A percentile compares a stretch with the other conserved stretches of the same genome.
These are phyloP conservation scores for Echria macrotheca DNA, from an alignment of 495 filamentous ascomycete genomes.

Conservation along the genomic window DNA sequence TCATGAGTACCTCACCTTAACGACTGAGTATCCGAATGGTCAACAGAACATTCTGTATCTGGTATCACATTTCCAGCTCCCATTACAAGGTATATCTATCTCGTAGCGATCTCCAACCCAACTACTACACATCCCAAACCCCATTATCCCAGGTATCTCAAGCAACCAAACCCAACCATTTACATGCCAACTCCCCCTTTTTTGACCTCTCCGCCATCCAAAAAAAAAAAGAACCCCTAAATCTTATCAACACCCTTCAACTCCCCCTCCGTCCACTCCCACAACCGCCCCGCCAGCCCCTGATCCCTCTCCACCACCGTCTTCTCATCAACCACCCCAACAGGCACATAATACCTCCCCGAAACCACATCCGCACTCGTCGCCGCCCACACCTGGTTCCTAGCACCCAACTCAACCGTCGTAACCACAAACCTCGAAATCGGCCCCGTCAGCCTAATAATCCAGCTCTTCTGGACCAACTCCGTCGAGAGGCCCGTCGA, in stretches of 20 bases:
- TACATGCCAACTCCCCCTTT: background rate
- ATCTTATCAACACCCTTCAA: background rate
- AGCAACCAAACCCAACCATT: no score
- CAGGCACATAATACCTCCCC: background rate
- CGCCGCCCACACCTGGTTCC: background rate
- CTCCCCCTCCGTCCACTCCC: background rate
- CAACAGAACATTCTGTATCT: no score
- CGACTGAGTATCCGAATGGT: no score
- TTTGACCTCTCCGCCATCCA: background rate
- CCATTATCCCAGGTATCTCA: no score
- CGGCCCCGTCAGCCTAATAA: background rate
- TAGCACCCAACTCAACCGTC: background rate
- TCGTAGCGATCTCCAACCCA: no score
- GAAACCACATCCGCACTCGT: background rate
- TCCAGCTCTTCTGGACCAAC: background rate
- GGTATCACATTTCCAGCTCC: no score
- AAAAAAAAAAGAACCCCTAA: background rate
- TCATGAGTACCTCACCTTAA: no score
- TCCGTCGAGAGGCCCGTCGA: background rate
- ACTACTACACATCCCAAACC: no score
- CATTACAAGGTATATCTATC: no score
- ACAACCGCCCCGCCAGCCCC: background rate
- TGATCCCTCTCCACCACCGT: background rate
- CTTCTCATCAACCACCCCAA: slow-evolving; percentile 1
- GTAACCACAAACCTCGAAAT: background rate